Percentiles rank a stretch among this genome's conserved stretches.
Conservation (phyloP, 2,329 filamentous ascomycete genomes). For the Periglandula ipomoeae region DNA sequence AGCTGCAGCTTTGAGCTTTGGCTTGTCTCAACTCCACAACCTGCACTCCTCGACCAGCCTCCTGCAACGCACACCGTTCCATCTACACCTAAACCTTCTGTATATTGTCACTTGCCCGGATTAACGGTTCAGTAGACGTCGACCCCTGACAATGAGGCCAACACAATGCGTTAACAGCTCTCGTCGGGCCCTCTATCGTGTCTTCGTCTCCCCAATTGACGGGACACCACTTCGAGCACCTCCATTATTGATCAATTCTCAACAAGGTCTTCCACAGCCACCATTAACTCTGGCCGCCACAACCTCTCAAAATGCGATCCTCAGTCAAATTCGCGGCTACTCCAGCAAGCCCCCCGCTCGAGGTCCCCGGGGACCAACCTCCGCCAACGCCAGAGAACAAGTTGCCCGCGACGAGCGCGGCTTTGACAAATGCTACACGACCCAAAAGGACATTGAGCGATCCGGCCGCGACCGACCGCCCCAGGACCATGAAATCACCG, state of each 20-base stretch:
- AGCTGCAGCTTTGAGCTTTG: background rate
- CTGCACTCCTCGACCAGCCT: too few species aligned
- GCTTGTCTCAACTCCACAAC: background rate
- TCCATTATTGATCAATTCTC: background rate
- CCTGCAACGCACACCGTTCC: too few species aligned
- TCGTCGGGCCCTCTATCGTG: constrained; percentile 35
- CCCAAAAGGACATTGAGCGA: constrained; percentile 21
- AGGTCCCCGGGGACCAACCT: background rate
- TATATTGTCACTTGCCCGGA: too few species aligned
- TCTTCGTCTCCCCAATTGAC: constrained; percentile 28
- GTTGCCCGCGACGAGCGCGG: constrained; percentile 14
- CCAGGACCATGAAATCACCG: constrained; percentile 35
- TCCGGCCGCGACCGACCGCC: constrained; percentile 29
- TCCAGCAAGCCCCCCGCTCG: background rate
- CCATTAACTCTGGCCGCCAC: background rate
- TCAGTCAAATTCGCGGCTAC: background rate
- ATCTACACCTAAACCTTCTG: too few species aligned
- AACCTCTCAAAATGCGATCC: background rate
- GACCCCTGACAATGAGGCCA: constrained; percentile 25
- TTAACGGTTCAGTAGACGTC: too few species aligned
- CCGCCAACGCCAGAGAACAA: constrained; percentile 1
- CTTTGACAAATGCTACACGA: constrained; percentile 27
- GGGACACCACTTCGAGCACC: background rate
- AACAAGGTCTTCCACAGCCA: background rate
- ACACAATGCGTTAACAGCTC: constrained; percentile 32